These are phyloP conservation scores for Acacia concinna DNA, from an alignment of 331 rosid species.

Conservation along the genomic window DNA sequence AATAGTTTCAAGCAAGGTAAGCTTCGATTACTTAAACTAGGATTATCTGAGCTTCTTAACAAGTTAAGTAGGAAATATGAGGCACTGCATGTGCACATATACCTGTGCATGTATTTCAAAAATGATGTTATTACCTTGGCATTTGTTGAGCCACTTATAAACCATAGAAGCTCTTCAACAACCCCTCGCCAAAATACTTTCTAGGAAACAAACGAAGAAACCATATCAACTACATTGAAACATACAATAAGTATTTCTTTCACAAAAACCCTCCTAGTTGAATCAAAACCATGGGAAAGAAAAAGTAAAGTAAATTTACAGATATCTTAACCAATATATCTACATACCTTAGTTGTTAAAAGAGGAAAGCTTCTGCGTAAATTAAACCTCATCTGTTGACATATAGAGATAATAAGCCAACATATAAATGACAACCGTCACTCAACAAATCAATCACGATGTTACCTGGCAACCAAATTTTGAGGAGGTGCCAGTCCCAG, in stretches of 20 bases:
- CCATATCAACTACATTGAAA: slow-evolving; percentile 36
- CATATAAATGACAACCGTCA: slow-evolving; percentile 27
- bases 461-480: slow-evolving; percentile 93
- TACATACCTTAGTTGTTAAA: slow-evolving; percentile 89
- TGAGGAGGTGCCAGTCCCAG: slow-evolving; percentile 95
- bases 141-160: slow-evolving; percentile 93
- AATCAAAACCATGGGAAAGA: slow-evolving; percentile 19
- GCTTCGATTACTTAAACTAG: neutral
- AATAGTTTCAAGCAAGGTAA: slow-evolving; percentile 25
- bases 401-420: slow-evolving; percentile 26
- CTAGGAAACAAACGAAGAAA: slow-evolving; percentile 54
- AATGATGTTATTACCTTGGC: slow-evolving; percentile 68
- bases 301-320: slow-evolving; percentile 3
- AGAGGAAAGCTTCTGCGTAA: slow-evolving; percentile 85
- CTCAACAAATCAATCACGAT: slow-evolving; percentile 28
- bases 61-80: neutral
- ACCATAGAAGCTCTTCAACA: slow-evolving; percentile 98
- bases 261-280: slow-evolving; percentile 19
- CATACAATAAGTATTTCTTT: slow-evolving; percentile 21
- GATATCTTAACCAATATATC: slow-evolving; percentile 25
- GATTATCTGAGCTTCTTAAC: neutral
- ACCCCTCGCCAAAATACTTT: slow-evolving; percentile 99
- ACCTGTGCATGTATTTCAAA: neutral
- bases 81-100: neutral
- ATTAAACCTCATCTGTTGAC: slow-evolving; percentile 80